Evolutionary conservation across 2,329 filamentous ascomycete genomes (phyloP).

Genomic region (Clonostachys byssicola): DNA sequence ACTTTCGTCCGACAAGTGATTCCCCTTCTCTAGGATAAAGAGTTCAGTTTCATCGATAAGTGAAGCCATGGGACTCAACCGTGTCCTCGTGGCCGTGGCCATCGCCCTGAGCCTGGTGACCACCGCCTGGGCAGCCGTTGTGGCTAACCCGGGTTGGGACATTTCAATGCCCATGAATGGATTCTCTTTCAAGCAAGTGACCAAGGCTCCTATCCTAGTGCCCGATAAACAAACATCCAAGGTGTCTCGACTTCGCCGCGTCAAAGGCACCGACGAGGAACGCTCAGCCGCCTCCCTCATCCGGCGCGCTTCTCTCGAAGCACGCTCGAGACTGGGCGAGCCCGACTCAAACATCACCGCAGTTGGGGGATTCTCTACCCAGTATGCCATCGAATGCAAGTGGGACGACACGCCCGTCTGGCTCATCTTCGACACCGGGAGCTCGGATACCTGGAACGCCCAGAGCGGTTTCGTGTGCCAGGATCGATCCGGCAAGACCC

Average conservation of each 20-base stretch:
- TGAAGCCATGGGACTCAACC: too few species aligned
- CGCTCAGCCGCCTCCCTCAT: conserved; percentile 23
- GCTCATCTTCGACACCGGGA: conserved; percentile 45
- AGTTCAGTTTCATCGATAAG: too few species aligned
- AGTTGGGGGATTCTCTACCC: conserved; percentile 30
- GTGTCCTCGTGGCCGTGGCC: neutral
- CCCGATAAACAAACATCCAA: conserved; percentile 18
- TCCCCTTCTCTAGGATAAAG: too few species aligned
- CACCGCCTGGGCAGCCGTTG: neutral
- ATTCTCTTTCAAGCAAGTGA: conserved; percentile 27
- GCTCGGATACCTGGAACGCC: conserved; percentile 46
- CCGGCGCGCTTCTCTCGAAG: conserved; percentile 8
- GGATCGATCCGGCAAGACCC: conserved; percentile 21
- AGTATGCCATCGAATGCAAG: conserved; percentile 32
- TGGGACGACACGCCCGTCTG: conserved; percentile 32
- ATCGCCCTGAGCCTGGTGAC: neutral
- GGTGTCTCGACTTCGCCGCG: conserved; percentile 24
- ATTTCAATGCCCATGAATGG: conserved; percentile 24
- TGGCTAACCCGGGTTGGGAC: conserved; percentile 15
- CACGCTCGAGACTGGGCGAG: neutral
- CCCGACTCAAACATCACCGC: conserved; percentile 28
- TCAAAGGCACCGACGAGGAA: conserved; percentile 13
- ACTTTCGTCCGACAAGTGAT: too few species aligned
- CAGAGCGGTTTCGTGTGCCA: conserved; percentile 34
- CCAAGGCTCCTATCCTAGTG: conserved; percentile 14